Evolutionary conservation across 108 stramenopile species (phyloP).

Genomic region (Skeletonema costatum): DNA sequence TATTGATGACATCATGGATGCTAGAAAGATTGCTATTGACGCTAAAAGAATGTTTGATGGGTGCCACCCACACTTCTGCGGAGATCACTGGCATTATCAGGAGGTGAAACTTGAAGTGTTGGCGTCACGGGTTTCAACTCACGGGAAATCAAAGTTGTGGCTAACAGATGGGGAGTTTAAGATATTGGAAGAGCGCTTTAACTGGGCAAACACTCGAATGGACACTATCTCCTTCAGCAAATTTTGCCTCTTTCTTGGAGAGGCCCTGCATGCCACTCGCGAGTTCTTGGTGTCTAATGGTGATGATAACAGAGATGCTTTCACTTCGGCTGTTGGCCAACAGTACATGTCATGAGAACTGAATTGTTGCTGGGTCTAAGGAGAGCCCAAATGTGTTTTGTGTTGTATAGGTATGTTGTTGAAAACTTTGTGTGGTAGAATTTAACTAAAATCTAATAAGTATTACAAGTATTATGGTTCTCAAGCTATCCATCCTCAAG

Average conservation of each 20-base stretch:
- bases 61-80: conserved; percentile 21
- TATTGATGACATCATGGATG: conserved; percentile 17
- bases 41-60: conserved; percentile 41
- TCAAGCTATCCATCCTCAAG: not conserved
- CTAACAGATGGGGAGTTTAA: conserved; percentile 6
- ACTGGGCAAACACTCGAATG: conserved; percentile 21
- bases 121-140: not conserved
- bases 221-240: conserved; percentile 35
- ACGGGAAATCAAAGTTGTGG: conserved; percentile 2
- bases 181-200: conserved; percentile 17
- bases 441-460: no score
- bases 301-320: not conserved
- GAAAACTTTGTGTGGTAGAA: no score
- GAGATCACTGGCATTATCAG: conserved; percentile 44
- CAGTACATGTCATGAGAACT: not conserved
- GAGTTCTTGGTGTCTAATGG: not conserved
- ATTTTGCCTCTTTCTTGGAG: conserved; percentile 49
- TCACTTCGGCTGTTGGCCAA: not conserved
- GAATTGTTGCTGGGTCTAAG: not conserved
- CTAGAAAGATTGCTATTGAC: conserved; percentile 29
- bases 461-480: no score
- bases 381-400: no score
- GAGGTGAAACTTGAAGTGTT: conserved; percentile 33
- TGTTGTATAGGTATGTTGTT: no score
- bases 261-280: conserved; percentile 22